Evolutionary conservation across 2,329 filamentous ascomycete species (phyloP).

Genomic region (Calonectria naviculata): DNA sequence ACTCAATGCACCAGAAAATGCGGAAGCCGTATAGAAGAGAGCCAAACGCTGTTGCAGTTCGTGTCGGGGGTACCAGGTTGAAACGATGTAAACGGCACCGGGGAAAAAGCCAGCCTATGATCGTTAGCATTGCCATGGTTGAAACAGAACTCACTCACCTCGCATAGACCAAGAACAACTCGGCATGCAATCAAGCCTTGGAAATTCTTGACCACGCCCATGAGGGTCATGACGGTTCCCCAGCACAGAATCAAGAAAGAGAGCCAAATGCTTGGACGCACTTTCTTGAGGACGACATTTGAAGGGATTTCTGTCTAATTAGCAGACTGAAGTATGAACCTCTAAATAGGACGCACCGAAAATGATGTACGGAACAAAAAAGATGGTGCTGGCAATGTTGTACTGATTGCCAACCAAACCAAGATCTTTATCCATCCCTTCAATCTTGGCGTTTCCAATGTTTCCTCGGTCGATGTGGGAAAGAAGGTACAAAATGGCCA

Average conservation of each 20-base stretch:
- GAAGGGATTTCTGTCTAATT: constrained; percentile 51
- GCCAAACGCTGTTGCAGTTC: constrained; percentile 43
- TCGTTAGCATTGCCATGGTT: too few relatives aligned
- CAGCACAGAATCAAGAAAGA: constrained; percentile 50
- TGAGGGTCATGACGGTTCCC: constrained; percentile 56
- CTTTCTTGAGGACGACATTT: constrained; percentile 48
- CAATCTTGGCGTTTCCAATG: constrained; percentile 39
- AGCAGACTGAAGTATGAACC: too few relatives aligned
- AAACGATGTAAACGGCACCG: constrained; percentile 43
- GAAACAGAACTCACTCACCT: too few relatives aligned
- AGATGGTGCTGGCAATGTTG: constrained; percentile 61
- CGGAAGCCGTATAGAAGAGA: constrained; percentile 49
- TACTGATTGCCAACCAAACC: constrained; percentile 62
- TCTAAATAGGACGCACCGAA: constrained; percentile 22
- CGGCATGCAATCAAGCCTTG: constrained; percentile 57
- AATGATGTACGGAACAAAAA: constrained; percentile 67
- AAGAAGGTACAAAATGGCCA: constrained; percentile 30
- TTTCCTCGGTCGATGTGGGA: constrained; percentile 34
- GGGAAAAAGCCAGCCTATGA: constrained; percentile 53
- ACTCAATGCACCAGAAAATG: constrained; percentile 54
- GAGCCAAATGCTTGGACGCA: constrained; percentile 49
- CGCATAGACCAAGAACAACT: constrained; percentile 50
- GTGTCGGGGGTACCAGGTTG: constrained; percentile 44
- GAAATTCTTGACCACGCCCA: constrained; percentile 59
- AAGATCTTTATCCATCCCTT: constrained; percentile 59